Conservation (phyloP, 495 filamentous ascomycete species). For the Penicillium atrosanguineum region DNA sequence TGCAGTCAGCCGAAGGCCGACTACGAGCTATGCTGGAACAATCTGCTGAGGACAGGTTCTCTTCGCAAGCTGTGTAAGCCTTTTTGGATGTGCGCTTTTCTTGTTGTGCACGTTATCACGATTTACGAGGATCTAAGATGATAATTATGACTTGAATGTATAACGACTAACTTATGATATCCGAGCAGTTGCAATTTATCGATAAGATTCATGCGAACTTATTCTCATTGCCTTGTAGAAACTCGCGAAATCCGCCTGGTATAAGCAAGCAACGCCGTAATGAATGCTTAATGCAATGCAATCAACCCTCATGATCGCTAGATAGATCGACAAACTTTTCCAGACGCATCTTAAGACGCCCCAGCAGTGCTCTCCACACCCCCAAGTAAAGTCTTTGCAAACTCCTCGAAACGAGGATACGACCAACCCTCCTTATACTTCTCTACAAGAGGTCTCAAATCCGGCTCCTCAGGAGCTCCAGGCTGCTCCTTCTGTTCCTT, state of each 20-base stretch:
- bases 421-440: conserved; percentile 80
- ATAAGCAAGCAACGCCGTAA: conserved; percentile 6
- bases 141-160: conserved; percentile 11
- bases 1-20: conserved; percentile 38
- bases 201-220: background rate
- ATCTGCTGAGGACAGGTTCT: conserved; percentile 1
- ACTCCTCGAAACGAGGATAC: conserved; percentile 65
- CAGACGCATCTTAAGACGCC: background rate
- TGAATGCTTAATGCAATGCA: conserved; percentile 9
- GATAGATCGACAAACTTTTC: background rate
- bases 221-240: background rate
- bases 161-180: conserved; percentile 1
- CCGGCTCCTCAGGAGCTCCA: conserved; percentile 39
- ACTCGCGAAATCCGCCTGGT: background rate
- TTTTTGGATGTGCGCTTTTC: background rate
- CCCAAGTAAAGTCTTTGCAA: conserved; percentile 55
- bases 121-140: conserved; percentile 15
- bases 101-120: conserved; percentile 1
- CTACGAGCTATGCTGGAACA: conserved; percentile 40
- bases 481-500: conserved; percentile 45
- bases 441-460: conserved; percentile 62
- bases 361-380: conserved; percentile 34
- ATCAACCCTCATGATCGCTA: background rate
- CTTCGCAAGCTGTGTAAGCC: background rate
- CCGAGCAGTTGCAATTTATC: background rate